Conservation (phyloP, 176 grass and related monocot species). For the Avena atlantica region DNA sequence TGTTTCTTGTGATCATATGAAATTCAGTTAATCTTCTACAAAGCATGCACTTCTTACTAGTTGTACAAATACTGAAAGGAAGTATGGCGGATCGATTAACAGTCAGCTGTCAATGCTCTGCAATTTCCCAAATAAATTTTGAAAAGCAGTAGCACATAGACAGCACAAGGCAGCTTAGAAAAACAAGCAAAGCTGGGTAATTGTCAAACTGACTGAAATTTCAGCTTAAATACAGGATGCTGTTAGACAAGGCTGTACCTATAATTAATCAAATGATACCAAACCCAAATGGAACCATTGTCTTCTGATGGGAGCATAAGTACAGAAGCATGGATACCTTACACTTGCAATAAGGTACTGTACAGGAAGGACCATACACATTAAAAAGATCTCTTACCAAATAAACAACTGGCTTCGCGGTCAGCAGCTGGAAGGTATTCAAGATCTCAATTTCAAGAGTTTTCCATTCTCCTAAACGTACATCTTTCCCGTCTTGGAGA, state of each 20-base stretch:
- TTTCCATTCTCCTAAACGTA: constrained; percentile 94
- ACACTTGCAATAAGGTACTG: neutral
- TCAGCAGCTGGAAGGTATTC: constrained; percentile 93
- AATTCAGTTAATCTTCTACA: constrained; percentile 12
- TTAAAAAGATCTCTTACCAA: constrained; percentile 60
- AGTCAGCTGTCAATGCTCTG: neutral
- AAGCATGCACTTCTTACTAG: neutral
- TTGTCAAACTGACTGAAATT: neutral
- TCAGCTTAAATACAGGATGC: neutral
- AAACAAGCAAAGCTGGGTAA: neutral
- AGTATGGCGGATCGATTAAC: neutral
- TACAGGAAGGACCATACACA: neutral
- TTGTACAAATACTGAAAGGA: neutral
- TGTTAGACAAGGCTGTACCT: neutral
- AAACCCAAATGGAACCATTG: neutral
- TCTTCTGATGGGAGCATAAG: neutral
- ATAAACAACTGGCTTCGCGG: constrained; percentile 95
- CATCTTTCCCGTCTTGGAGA: constrained; percentile 79
- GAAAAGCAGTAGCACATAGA: neutral
- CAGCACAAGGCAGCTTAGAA: constrained; percentile 17
- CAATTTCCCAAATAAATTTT: constrained; percentile 4
- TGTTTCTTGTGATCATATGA: neutral
- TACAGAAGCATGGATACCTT: constrained; percentile 12
- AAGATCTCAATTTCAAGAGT: constrained; percentile 93
- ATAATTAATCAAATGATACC: neutral